Evolutionary conservation across 768 basidiomycete species (phyloP), one percentile per base, ranked within the genome.

Genomic region (Kwoniella europaea): DNA sequence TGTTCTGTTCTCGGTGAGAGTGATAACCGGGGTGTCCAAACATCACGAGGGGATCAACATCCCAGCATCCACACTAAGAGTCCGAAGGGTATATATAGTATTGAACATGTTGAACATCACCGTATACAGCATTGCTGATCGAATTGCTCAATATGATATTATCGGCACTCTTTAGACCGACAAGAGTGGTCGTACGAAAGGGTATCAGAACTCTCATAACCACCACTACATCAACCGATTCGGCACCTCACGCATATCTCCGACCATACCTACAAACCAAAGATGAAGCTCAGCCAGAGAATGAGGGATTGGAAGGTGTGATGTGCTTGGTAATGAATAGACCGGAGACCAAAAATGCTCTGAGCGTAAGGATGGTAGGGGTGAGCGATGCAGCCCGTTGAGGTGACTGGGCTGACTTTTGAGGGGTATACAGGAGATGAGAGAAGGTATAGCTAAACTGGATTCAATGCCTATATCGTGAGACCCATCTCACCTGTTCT

Each of bases 321-420:
- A 86, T 88, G 20, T 91, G 87, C 74, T 86, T 95, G 20, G 88
- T 89, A n/a, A 88, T 95, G 68, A 91, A 94, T 79, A 86, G 92
- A 69, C 91, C 92, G 9, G 87, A 90, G 74, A 90, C 88, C 76
- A 93, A 90, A 87, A 96, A 96, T 85, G 92, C 94, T 22, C 92
- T 96, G 56, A 94, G 92, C 2, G 84, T 88, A 71, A 85, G 85
- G 44, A 86, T 96, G 72, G 85, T 96, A 42, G 85, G 88, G 85
- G 92, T 91, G 65, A 29, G 82, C 71, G 35, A 7, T 7, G 35
- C 35, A 35, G 35, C 35, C 35, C 35, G 35, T 35, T 16, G 74
- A 15, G 52, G 43, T 70, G 66, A 70, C 71, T 59, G 12, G 64
- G 65, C 64, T 55, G 42, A n/a, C 62, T 63, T 27, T n/a, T n/a